Percentiles rank a stretch among this genome's conserved stretches.
phyloP scores from a whole-genome alignment of 768 basidiomycete genomes.

The Pleurotus salmoneostramineus region DNA sequence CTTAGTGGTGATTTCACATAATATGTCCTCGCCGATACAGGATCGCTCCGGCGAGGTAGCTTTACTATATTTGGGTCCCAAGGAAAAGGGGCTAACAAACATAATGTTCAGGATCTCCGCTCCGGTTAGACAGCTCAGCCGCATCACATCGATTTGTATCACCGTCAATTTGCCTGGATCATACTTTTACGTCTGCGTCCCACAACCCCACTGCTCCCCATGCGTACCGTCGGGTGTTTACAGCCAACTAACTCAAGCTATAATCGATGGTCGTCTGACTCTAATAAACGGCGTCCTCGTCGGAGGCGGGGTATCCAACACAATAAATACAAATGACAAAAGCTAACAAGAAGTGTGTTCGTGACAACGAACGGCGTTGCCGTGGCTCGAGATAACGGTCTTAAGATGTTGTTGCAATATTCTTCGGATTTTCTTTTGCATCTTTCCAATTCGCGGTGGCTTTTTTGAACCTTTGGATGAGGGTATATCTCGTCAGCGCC shows the following conservation, averaged over 20 bases:
- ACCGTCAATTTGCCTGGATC: neutral
- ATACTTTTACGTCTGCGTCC: conserved; percentile 3
- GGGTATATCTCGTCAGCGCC: too few relatives aligned
- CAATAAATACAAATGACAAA: neutral
- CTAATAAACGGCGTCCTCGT: too few relatives aligned
- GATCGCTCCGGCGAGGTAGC: conserved; percentile 25
- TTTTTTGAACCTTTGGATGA: conserved; percentile 61
- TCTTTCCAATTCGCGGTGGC: conserved; percentile 79
- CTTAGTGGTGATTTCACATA: conserved; percentile 17
- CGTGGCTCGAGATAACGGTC: neutral
- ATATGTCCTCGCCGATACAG: conserved; percentile 26
- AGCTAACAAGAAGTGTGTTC: too few relatives aligned
- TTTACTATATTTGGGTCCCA: conserved; percentile 21
- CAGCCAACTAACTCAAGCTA: neutral
- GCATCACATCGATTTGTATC: neutral
- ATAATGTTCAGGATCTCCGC: neutral
- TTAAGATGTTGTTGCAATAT: conserved; percentile 17
- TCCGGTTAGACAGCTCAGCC: neutral
- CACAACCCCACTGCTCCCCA: neutral
- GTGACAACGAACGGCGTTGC: neutral
- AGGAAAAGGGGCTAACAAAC: conserved; percentile 10
- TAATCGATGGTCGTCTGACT: too few relatives aligned
- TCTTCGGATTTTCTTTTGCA: conserved; percentile 63
- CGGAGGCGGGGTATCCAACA: neutral
- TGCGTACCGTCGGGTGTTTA: too few relatives aligned